Percentiles rank a stretch among this genome's conserved stretches.
phyloP scores from a whole-genome alignment of 331 rosid species.

The Malus hybrid region DNA sequence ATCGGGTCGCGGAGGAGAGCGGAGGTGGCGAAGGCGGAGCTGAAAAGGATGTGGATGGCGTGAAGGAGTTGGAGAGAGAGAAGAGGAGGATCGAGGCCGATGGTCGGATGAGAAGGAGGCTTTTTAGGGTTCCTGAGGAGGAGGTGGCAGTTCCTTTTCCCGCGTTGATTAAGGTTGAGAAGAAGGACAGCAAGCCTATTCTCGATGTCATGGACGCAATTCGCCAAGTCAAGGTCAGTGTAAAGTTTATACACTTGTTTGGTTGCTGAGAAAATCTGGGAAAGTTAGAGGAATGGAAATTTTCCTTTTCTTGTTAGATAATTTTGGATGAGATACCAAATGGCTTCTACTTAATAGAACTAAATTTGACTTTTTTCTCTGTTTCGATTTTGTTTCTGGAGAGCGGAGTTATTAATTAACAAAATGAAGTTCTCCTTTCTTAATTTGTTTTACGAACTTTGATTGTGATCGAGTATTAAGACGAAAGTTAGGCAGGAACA shows the following conservation, averaged over 20 bases:
- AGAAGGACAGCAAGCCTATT: constrained; percentile 51
- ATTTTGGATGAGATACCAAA: neutral
- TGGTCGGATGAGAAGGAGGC: constrained; percentile 28
- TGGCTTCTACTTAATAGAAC: neutral
- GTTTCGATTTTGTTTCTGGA: neutral
- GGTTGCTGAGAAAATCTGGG: neutral
- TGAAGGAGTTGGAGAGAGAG: constrained; percentile 37
- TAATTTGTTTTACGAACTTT: neutral
- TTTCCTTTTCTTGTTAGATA: neutral
- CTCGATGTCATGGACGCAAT: constrained; percentile 76
- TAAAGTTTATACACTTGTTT: neutral
- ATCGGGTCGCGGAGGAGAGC: constrained; percentile 18
- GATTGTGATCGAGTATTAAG: neutral
- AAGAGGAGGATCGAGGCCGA: constrained; percentile 41
- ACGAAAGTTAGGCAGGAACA: neutral
- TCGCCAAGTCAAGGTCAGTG: constrained; percentile 76
- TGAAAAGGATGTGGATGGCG: neutral
- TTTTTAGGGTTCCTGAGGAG: constrained; percentile 40
- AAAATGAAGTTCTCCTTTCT: no score
- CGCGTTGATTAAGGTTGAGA: constrained; percentile 47
- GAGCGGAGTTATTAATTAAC: neutral
- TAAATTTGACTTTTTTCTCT: neutral
- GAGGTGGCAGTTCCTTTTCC: constrained; percentile 70
- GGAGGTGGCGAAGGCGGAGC: neutral
- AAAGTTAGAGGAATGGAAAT: neutral